Base-by-base conservation (phyloP, 345 rosid species). In the Pseudoturritis turrita region DNA sequence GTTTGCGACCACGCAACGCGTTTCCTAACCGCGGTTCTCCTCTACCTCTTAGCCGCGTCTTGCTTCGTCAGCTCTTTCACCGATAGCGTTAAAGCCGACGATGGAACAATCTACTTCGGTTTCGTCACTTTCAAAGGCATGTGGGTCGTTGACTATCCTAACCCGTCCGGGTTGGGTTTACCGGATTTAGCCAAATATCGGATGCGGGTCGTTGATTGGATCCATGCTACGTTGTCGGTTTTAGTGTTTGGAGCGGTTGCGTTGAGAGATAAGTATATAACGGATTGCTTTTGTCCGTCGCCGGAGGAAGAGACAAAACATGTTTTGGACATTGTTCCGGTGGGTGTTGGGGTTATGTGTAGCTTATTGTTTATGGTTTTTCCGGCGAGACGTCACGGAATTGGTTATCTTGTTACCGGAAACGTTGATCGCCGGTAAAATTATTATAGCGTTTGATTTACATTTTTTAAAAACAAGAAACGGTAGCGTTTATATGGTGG, bases 321-420 rank as follows among this genome's bases (percentile, higher is more conserved):
- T 79, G 87, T 89, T 55, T 33, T 90, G 81, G 77, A 80, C 65
- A 87, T 87, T 22, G 80, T 75, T 44, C 98, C 98, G 3, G 65
- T 87, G 21, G 97, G 91, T 5, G 58, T 86, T 29, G 98, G 98
- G n/a, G 67, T 94, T 7, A 70, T 90, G 46, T 82, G 92, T 68
- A 80, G 92, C 76, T 65, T 89, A 62, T 44, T 94, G 73, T 94
- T 94, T 39, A 68, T 82, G 72, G 80, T 86, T 53, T 94, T 94
- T 33, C 97, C 98, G 4, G 77, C 96, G 2, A 85, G 83, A 50
- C 82, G 98, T 73, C 96, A 86, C 59, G 97, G 98, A 5, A 83
- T 89, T 72, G 98, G 98, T n/a, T 93, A 85, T 67, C 92, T 96
- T 4, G 44, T 89, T 11, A 81, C 91, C 68, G 73, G 78, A 12